Percentiles rank a stretch among this genome's conserved stretches.
These are phyloP conservation scores for Geranium brycei DNA, from an alignment of 345 rosid genomes.

Conservation along the genomic window DNA sequence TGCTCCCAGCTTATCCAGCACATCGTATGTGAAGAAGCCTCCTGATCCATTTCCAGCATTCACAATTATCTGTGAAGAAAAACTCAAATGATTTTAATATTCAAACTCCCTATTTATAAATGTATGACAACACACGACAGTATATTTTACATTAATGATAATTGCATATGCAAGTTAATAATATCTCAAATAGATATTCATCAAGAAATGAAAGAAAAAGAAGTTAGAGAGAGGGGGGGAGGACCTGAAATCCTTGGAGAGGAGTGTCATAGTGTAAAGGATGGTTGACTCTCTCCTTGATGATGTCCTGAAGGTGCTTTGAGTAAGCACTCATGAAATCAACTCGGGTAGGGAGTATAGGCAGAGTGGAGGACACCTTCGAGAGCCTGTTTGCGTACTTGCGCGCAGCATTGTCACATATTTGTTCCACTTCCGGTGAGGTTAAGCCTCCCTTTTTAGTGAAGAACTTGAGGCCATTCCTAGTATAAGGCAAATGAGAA, in stretches of 20 bases:
- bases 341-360: conserved; percentile 29
- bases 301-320: conserved; percentile 48
- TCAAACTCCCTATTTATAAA: no score
- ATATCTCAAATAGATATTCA: not conserved
- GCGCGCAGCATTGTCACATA: conserved; percentile 57
- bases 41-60: conserved; percentile 94
- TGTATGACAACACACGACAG: no score
- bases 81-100: no score
- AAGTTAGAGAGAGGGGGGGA: not conserved
- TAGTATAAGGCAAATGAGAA: conserved; percentile 84
- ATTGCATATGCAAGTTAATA: no score
- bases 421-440: conserved; percentile 69
- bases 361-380: conserved; percentile 50
- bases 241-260: conserved; percentile 66
- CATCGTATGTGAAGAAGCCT: conserved; percentile 84
- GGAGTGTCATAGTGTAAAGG: conserved; percentile 71
- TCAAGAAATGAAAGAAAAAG: not conserved
- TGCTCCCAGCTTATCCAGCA: conserved; percentile 79
- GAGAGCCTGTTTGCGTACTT: conserved; percentile 57
- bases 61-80: conserved; percentile 48
- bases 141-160: no score
- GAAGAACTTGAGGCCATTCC: conserved; percentile 83
- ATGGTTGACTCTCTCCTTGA: conserved; percentile 70
- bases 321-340: conserved; percentile 77
- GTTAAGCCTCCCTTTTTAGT: conserved; percentile 84